A percentile compares a stretch with the other conserved stretches of the same genome.
Conservation (phyloP, 192 early-diverging fungal species). For the Podila epicladia region DNA sequence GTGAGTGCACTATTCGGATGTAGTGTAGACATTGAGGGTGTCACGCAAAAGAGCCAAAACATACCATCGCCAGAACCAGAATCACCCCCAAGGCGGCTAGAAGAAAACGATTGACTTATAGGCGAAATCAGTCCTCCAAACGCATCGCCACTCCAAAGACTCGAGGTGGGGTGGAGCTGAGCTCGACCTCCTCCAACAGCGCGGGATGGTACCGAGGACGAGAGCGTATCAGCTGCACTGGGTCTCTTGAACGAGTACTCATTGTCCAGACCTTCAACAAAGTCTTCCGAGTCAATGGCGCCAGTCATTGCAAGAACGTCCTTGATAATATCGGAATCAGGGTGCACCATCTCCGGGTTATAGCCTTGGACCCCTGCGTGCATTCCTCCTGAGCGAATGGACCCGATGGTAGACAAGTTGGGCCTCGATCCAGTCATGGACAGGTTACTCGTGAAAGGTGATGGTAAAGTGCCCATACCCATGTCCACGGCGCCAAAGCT, state of each 20-base stretch:
- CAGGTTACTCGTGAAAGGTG: not conserved
- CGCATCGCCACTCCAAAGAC: slow-evolving; percentile 38
- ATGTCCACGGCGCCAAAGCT: not conserved
- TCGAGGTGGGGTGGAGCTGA: slow-evolving; percentile 8
- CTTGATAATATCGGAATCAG: slow-evolving; percentile 28
- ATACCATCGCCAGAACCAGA: not conserved
- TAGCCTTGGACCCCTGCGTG: not conserved
- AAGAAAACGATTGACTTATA: slow-evolving; percentile 11
- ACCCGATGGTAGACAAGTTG: not conserved
- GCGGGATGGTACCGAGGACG: not conserved
- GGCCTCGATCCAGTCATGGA: not conserved
- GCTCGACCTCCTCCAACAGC: slow-evolving; percentile 33
- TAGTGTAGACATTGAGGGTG: not conserved
- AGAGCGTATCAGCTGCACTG: not conserved
- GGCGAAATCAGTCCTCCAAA: slow-evolving; percentile 17
- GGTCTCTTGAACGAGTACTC: not conserved
- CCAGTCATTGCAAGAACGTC: slow-evolving; percentile 41
- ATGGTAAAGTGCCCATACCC: not conserved
- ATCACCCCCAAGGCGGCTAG: not conserved
- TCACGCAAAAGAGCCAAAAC: not conserved
- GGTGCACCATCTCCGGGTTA: slow-evolving; percentile 1
- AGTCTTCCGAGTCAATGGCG: slow-evolving; percentile 31
- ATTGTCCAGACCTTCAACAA: slow-evolving; percentile 3
- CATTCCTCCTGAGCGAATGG: not conserved
- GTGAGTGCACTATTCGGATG: not conserved